Evolutionary conservation across 129 eudicot species (phyloP).

Genomic region (Artemisia annua): DNA sequence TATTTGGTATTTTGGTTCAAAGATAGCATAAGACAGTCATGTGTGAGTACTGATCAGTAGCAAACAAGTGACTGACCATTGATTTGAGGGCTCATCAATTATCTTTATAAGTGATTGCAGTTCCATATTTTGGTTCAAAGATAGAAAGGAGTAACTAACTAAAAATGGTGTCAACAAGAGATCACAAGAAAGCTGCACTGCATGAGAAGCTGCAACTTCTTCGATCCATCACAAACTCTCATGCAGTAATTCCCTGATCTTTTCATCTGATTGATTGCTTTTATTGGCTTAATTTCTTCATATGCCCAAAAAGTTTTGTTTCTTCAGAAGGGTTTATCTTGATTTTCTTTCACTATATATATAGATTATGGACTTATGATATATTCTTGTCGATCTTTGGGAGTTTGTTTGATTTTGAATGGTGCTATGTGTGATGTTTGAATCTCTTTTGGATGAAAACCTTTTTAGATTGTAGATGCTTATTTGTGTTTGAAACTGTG

Average conservation of each 20-base stretch:
- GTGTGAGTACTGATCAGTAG: constrained; percentile 44
- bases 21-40: constrained; percentile 35
- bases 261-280: constrained; percentile 20
- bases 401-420: background rate
- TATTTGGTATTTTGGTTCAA: constrained; percentile 30
- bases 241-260: constrained; percentile 63
- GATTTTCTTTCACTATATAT: constrained; percentile 3
- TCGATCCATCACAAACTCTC: constrained; percentile 96
- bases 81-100: constrained; percentile 52
- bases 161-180: constrained; percentile 79
- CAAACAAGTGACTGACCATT: constrained; percentile 52
- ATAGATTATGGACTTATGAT: background rate
- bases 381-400: no score
- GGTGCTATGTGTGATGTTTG: background rate
- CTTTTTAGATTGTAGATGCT: background rate
- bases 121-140: constrained; percentile 17
- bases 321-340: background rate
- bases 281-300: constrained; percentile 28
- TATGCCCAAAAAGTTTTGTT: background rate
- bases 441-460: background rate
- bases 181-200: constrained; percentile 79
- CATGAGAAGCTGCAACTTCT: constrained; percentile 99
- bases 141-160: background rate
- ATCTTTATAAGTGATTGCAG: constrained; percentile 47
- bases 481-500: background rate